Base-by-base conservation (phyloP, 2,329 filamentous ascomycete species). In the Pyricularia sp. region DNA sequence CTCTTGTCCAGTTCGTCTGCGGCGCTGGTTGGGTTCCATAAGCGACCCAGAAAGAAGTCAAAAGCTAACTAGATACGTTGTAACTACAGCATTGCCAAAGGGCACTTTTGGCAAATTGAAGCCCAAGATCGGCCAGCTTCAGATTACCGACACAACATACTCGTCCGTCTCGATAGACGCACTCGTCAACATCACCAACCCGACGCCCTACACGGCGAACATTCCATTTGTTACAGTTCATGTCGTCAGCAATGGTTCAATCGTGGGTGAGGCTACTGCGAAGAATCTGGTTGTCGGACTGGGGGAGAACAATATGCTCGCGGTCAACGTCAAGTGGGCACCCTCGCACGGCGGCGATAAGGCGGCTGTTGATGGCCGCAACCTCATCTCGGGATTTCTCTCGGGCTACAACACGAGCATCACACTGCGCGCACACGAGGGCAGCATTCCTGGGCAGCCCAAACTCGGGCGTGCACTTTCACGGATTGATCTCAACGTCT, bases 321-420 rank as follows among this genome's bases (percentile, higher is more conserved):
- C 85, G 1, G 85, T 95, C 20, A 85, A 85, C 28, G 90, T 90
- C 0, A 83, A 85, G 0, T 98, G 93, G 92, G 87, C 92, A 72
- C 94, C 94, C 0, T 78, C 82, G 3, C 84, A 86, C 70, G 86
- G 88, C 55, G 92, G 92, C 11, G 73, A 82, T n/a, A 76, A 83
- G 68, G 91, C 88, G 2, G 83, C 83, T 63, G 77, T 81, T 31
- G 83, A 89, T 71, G 93, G 92, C 1, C 85, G 87, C 68, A 86
- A 93, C 65, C 81, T 97, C 25, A 79, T 98, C 11, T 97, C 93
- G 2, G 88, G 92, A 73, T 98, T 95, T 75, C 82, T 97, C 12
- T 98, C 94, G 3, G 93, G 93, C 10, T 89, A 86, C 77, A 97
- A 98, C 79, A 93, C 92, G 0, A 93, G 88, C 25, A 79, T 98